phyloP scores from a whole-genome alignment of 176 grass and related monocot genomes.

The Puya raimondii region DNA sequence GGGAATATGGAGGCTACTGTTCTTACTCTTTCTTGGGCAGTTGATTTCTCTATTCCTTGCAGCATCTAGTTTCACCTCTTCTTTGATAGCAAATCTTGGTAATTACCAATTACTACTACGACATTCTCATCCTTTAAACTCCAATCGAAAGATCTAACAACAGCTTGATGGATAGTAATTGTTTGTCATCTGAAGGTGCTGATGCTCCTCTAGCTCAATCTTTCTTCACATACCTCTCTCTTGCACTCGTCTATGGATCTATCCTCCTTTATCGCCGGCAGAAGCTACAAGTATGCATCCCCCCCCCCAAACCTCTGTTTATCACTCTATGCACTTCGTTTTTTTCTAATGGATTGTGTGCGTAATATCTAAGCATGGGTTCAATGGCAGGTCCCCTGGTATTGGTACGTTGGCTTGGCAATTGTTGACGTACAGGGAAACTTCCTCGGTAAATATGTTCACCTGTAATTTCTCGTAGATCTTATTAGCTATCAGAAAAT shows the following conservation, averaged over 20 bases:
- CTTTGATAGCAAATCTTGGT: slow-evolving; percentile 63
- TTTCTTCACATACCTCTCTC: slow-evolving; percentile 53
- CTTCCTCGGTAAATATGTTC: slow-evolving; percentile 50
- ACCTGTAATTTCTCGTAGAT: not conserved
- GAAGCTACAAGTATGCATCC: slow-evolving; percentile 40
- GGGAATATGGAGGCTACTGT: slow-evolving; percentile 36
- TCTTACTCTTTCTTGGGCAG: slow-evolving; percentile 63
- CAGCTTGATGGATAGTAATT: not conserved
- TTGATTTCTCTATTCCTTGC: slow-evolving; percentile 65
- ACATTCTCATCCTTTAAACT: not conserved
- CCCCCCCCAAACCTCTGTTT: not conserved
- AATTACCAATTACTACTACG: not conserved
- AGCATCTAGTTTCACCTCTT: slow-evolving; percentile 52
- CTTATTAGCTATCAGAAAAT: not conserved
- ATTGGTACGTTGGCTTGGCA: slow-evolving; percentile 69
- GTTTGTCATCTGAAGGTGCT: slow-evolving; percentile 35
- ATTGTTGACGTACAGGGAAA: slow-evolving; percentile 74
- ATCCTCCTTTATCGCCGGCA: slow-evolving; percentile 41
- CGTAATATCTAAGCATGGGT: no score
- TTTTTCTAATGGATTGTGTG: no score
- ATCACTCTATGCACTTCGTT: not conserved
- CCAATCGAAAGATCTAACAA: no score
- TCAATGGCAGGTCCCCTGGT: slow-evolving; percentile 69
- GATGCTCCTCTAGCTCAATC: slow-evolving; percentile 72
- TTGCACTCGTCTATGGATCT: slow-evolving; percentile 51